Evolutionary conservation across 169 alveolate genomes (phyloP).

Genomic region (Toxoplasma gondii): DNA sequence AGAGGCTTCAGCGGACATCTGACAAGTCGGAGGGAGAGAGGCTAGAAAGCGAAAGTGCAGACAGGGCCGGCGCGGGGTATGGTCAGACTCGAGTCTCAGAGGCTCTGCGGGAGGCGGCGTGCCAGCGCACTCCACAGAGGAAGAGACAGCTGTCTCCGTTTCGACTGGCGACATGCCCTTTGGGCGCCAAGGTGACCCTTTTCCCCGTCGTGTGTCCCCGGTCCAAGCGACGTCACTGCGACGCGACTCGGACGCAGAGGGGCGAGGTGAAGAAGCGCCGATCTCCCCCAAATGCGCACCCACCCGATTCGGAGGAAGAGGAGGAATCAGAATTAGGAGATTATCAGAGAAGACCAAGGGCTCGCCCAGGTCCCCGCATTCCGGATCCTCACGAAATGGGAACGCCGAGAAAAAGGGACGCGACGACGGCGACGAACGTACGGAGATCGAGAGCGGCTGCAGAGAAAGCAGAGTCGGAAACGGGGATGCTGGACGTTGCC

Average conservation of each 20-base stretch:
- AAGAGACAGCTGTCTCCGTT: background rate
- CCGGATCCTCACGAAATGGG: background rate
- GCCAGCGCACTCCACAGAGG: background rate
- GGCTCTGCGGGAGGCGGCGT: background rate
- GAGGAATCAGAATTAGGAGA: background rate
- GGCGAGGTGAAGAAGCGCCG: background rate
- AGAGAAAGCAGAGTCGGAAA: background rate
- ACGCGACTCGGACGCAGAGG: too few relatives aligned
- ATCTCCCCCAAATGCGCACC: background rate
- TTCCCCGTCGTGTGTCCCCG: background rate
- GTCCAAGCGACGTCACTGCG: too few relatives aligned
- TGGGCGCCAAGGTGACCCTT: background rate
- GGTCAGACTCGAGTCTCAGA: background rate
- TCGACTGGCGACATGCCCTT: too few relatives aligned
- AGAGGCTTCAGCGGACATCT: background rate
- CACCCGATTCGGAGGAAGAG: background rate
- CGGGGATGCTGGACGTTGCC: background rate
- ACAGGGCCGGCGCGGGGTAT: background rate
- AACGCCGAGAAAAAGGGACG: background rate
- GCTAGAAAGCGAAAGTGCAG: background rate
- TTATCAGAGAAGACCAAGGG: background rate
- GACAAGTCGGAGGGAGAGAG: background rate
- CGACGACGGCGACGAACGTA: background rate
- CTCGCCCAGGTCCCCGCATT: background rate
- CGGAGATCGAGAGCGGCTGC: slow-evolving; percentile 2